A percentile compares a stretch with the other conserved stretches of the same genome.
phyloP scores from a whole-genome alignment of 1,139 yeast species.

The Torulaspora globosa region DNA sequence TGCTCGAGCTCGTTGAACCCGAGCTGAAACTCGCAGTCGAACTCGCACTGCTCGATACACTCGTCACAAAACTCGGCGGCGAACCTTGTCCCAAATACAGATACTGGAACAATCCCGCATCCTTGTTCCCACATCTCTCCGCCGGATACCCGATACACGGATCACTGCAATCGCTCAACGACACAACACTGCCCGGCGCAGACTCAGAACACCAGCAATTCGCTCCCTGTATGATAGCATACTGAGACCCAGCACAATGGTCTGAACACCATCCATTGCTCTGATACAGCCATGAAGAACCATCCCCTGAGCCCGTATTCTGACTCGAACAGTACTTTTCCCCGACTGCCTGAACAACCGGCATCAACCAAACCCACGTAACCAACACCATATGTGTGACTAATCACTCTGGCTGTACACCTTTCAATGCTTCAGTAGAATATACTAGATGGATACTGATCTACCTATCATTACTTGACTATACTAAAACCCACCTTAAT shows the following conservation, averaged over 20 bases:
- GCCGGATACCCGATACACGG: constrained; percentile 21
- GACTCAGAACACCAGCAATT: constrained; percentile 26
- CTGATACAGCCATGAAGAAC: constrained; percentile 14
- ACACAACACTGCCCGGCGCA: constrained; percentile 17
- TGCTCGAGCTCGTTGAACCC: background rate
- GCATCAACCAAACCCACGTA: constrained; percentile 2
- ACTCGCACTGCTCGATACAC: background rate
- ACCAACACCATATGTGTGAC: background rate
- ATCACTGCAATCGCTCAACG: constrained; percentile 18
- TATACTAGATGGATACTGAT: no score
- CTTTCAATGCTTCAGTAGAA: no score
- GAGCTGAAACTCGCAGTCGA: background rate
- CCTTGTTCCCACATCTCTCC: constrained; percentile 21
- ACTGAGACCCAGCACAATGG: constrained; percentile 18
- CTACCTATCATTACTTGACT: no score
- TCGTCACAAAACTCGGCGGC: background rate
- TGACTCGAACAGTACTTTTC: constrained; percentile 10
- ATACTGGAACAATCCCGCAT: constrained; percentile 21
- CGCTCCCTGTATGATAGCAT: constrained; percentile 22
- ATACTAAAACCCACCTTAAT: no score
- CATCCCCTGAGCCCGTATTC: constrained; percentile 6
- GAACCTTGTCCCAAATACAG: constrained; percentile 17
- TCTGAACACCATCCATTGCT: constrained; percentile 25
- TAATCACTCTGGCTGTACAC: background rate
- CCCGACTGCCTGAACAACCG: constrained; percentile 9